Conservation (phyloP, 768 basidiomycete species). For the Pleurotus tuoliensis region DNA sequence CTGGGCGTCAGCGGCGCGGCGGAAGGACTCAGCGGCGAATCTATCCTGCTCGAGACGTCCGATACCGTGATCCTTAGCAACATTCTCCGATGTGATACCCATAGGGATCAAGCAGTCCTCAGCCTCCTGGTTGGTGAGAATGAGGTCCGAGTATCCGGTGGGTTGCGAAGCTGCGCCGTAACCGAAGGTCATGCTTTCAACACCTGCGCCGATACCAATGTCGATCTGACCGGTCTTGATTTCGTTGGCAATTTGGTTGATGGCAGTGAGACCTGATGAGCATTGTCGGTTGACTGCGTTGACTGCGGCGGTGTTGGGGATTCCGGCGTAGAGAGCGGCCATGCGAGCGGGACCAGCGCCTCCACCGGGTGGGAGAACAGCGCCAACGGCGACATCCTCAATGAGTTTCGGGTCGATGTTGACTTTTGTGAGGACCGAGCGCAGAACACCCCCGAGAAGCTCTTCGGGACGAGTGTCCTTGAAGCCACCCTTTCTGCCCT, state of each 20-base stretch:
- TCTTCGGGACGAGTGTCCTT: slow-evolving; percentile 87
- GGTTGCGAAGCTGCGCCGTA: slow-evolving; percentile 58
- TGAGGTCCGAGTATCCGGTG: slow-evolving; percentile 56
- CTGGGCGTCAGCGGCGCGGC: slow-evolving; percentile 77
- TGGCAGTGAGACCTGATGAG: slow-evolving; percentile 79
- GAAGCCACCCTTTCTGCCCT: slow-evolving; percentile 87
- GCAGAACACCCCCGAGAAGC: slow-evolving; percentile 71
- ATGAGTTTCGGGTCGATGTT: slow-evolving; percentile 78
- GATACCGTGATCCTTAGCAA: slow-evolving; percentile 73
- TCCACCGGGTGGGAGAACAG: slow-evolving; percentile 83
- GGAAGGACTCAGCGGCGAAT: slow-evolving; percentile 82
- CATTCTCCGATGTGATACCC: slow-evolving; percentile 96
- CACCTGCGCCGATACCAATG: slow-evolving; percentile 89
- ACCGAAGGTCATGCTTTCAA: slow-evolving; percentile 86
- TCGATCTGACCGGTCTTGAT: slow-evolving; percentile 80
- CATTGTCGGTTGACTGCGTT: slow-evolving; percentile 91
- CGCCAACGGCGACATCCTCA: slow-evolving; percentile 83
- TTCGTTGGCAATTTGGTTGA: slow-evolving; percentile 78
- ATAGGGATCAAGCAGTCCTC: slow-evolving; percentile 83
- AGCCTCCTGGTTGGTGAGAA: slow-evolving; percentile 64
- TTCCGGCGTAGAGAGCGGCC: slow-evolving; percentile 82
- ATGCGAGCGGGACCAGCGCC: slow-evolving; percentile 82
- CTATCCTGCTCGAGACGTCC: slow-evolving; percentile 76
- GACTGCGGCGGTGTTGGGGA: slow-evolving; percentile 69
- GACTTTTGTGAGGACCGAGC: slow-evolving; percentile 64